Evolutionary conservation across 2,329 filamentous ascomycete genomes (phyloP), one percentile per base, ranked within the genome.

Genomic region (Geosmithia flava): DNA sequence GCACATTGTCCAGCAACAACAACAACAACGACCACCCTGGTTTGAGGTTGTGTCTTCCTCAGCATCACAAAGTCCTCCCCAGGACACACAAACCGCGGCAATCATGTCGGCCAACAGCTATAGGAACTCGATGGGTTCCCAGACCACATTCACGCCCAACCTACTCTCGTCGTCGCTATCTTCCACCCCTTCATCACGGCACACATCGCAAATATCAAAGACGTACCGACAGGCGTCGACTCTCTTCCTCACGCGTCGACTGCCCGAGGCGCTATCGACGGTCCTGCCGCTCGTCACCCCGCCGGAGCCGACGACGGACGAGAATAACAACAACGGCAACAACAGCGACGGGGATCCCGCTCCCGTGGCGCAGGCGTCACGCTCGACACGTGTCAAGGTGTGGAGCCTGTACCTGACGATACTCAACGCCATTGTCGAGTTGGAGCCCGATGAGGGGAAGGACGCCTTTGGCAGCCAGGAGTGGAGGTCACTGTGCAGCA

Each of bases 331-430:
- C 45, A 64, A 70, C 63, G 66, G 68, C 30, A 42, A 45, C 69
- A 29, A 66, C 72, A 68, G 11, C 33, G 33, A 37, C 8, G 23
- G 23, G 8, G 74, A 80, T 49, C 70, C 78, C 27, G 84, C 88
- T 27, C 87, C 89, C 4, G 81, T 96, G 47, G 83, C 87, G 48
- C 79, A 76, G 53, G 88, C 88, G 47, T 90, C 86, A 42, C 80
- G 85, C 54, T 85, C 83, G 30, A 93, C 87, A 49, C 76, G 90
- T 54, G 85, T 95, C 64, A 98, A 97, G 67, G 85, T 97, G 53
- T 98, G 93, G 93, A 95, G 89, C 64, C 75, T 98, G 58, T 98
- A 97, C 63, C 76, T 97, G 54, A 95, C 90, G 17, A 84, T 96
- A 46, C 73, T 97, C 53, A 95, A 96, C 68, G 85, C 88, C 40